Evolutionary conservation across 495 filamentous ascomycete species (phyloP).

Genomic region (Echria macrotheca): DNA sequence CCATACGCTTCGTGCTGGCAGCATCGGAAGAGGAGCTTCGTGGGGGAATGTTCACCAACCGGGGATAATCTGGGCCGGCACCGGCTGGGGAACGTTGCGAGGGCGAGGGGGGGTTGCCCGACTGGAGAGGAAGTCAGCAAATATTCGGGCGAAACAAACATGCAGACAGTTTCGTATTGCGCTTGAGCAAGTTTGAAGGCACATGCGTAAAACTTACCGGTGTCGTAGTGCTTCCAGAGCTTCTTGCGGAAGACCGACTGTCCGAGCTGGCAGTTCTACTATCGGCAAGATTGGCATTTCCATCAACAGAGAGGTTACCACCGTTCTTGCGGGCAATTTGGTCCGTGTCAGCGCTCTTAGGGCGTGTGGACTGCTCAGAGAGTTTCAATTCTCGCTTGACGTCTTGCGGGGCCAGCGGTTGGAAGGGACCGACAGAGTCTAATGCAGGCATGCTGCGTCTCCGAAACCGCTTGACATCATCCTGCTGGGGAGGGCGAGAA

Average conservation of each 20-base stretch:
- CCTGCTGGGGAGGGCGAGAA: slow-evolving; percentile 41
- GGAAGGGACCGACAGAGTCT: slow-evolving; percentile 55
- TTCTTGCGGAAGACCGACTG: slow-evolving; percentile 38
- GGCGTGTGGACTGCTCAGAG: slow-evolving; percentile 25
- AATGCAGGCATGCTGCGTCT: slow-evolving; percentile 79
- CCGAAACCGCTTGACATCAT: slow-evolving; percentile 70
- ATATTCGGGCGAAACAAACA: no score
- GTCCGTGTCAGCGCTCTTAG: slow-evolving; percentile 35
- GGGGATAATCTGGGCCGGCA: slow-evolving; percentile 48
- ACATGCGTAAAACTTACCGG: slow-evolving; percentile 50
- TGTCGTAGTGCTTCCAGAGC: slow-evolving; percentile 34
- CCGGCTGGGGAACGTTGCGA: slow-evolving; percentile 34
- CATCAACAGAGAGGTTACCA: slow-evolving; percentile 15
- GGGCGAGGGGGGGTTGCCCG: slow-evolving; percentile 44
- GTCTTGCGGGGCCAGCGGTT: slow-evolving; percentile 34
- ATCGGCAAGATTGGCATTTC: slow-evolving; percentile 22
- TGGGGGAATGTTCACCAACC: slow-evolving; percentile 58
- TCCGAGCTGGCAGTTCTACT: slow-evolving; percentile 38
- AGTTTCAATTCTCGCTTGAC: slow-evolving; percentile 35
- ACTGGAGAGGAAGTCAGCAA: slow-evolving; percentile 44
- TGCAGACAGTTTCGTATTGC: no score
- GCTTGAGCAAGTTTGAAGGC: no score
- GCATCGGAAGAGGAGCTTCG: slow-evolving; percentile 65
- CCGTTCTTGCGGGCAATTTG: slow-evolving; percentile 25
- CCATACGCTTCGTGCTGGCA: slow-evolving; percentile 53